phyloP scores from a whole-genome alignment of 139 green algal species.

The Chlorella sp. region DNA sequence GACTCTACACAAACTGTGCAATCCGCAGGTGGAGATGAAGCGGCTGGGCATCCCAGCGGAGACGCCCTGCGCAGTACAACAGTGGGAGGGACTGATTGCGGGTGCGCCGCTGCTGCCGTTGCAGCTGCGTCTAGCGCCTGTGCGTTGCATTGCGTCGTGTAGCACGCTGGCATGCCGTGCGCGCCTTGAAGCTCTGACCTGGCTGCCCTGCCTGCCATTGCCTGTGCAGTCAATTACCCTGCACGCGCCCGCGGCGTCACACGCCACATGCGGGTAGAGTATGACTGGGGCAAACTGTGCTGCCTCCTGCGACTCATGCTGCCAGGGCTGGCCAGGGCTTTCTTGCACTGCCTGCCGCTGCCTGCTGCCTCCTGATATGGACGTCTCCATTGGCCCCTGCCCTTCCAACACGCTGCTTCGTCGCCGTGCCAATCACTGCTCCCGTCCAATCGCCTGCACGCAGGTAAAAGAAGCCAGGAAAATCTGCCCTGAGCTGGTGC shows the following conservation, averaged over 20 bases:
- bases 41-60: constrained; percentile 73
- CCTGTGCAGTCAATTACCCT: constrained; percentile 91
- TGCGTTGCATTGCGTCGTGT: not conserved
- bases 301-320: too few relatives aligned
- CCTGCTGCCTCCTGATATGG: too few relatives aligned
- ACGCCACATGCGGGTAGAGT: constrained; percentile 76
- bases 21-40: constrained; percentile 79
- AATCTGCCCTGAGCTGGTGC: constrained; percentile 81
- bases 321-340: too few relatives aligned
- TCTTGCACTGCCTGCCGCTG: too few relatives aligned
- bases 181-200: too few relatives aligned
- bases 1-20: too few relatives aligned
- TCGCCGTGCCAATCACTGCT: too few relatives aligned
- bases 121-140: not conserved
- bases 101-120: too few relatives aligned
- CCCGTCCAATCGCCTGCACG: not conserved
- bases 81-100: constrained; percentile 78
- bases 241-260: constrained; percentile 82
- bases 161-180: not conserved
- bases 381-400: not conserved
- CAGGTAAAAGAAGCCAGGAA: constrained; percentile 66
- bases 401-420: not conserved
- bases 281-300: too few relatives aligned
- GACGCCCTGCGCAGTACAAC: constrained; percentile 85
- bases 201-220: too few relatives aligned